Evolutionary conservation across 139 green algal species (phyloP).

Genomic region (Zygnema cylindricum): DNA sequence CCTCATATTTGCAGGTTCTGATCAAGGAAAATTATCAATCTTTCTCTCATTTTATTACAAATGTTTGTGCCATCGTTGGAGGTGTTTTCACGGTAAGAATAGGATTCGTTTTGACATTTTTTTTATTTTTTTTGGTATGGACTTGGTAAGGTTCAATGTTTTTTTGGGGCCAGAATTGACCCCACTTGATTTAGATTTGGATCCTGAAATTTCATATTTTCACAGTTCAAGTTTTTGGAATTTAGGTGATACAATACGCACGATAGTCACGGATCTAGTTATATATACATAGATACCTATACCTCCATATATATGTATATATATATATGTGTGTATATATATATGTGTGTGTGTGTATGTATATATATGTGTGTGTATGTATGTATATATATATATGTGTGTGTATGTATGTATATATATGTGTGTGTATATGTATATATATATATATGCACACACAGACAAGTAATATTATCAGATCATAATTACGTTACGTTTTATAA

Average conservation of each 20-base stretch:
- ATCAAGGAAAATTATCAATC: constrained; percentile 58
- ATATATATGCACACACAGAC: no score
- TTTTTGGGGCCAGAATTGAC: background rate
- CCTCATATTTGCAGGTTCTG: constrained; percentile 65
- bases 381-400: no score
- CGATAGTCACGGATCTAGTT: constrained; percentile 1
- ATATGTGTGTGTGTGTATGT: no score
- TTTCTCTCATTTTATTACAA: constrained; percentile 69
- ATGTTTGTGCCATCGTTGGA: constrained; percentile 68
- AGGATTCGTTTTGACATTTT: background rate
- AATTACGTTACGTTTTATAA: no score
- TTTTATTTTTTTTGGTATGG: background rate
- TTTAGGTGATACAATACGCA: background rate
- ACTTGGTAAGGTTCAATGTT: background rate
- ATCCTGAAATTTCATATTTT: background rate
- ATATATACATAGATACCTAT: no score
- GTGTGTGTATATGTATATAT: no score
- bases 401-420: no score
- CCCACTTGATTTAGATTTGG: background rate
- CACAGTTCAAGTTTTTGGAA: background rate
- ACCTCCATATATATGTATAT: no score
- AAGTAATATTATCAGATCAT: no score
- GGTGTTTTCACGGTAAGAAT: constrained; percentile 68
- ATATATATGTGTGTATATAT: no score
- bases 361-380: no score